Percentiles rank a stretch among this genome's conserved stretches.
phyloP scores from a whole-genome alignment of 1,284 basidiomycete genomes.

The Moesziomyces sp. region DNA sequence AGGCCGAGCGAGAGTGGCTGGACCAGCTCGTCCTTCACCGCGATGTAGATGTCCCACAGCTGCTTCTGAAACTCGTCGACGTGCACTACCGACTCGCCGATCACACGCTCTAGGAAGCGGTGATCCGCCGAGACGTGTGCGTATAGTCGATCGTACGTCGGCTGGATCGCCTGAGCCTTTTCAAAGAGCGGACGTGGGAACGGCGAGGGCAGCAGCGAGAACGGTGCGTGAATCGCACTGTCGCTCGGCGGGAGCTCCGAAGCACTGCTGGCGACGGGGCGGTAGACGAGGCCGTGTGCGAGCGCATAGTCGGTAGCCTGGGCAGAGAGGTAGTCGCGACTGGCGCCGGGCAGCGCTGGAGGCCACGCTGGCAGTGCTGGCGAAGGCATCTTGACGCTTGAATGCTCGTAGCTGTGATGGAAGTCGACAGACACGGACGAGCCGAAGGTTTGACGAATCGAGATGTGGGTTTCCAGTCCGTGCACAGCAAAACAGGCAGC shows the following conservation, averaged over 20 bases:
- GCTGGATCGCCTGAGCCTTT: slow-evolving; percentile 77
- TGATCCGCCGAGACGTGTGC: slow-evolving; percentile 83
- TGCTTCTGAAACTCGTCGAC: slow-evolving; percentile 88
- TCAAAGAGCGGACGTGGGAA: slow-evolving; percentile 81
- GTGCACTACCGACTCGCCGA: slow-evolving; percentile 81
- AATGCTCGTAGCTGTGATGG: neutral
- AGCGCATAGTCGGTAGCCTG: slow-evolving; percentile 85
- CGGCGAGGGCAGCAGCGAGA: slow-evolving; percentile 86
- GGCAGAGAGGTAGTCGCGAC: slow-evolving; percentile 74
- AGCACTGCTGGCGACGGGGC: slow-evolving; percentile 72
- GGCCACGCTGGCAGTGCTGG: slow-evolving; percentile 73
- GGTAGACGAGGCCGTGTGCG: slow-evolving; percentile 83
- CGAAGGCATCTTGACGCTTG: slow-evolving; percentile 11
- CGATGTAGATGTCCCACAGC: slow-evolving; percentile 87
- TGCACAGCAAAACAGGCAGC: neutral
- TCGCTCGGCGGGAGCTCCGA: slow-evolving; percentile 65
- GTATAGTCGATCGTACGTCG: slow-evolving; percentile 85
- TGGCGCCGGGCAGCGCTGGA: slow-evolving; percentile 74
- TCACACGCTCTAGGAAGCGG: slow-evolving; percentile 81
- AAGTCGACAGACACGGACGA: neutral
- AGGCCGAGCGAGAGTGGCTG: slow-evolving; percentile 87
- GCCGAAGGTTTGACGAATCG: no score
- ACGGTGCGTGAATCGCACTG: slow-evolving; percentile 85
- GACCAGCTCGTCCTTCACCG: slow-evolving; percentile 68
- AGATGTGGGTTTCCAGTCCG: neutral